Evolutionary conservation across 371 early-diverging fungal species (phyloP), one percentile per base, ranked within the genome.

Genomic region (Dinochytrium kinnereticum): DNA sequence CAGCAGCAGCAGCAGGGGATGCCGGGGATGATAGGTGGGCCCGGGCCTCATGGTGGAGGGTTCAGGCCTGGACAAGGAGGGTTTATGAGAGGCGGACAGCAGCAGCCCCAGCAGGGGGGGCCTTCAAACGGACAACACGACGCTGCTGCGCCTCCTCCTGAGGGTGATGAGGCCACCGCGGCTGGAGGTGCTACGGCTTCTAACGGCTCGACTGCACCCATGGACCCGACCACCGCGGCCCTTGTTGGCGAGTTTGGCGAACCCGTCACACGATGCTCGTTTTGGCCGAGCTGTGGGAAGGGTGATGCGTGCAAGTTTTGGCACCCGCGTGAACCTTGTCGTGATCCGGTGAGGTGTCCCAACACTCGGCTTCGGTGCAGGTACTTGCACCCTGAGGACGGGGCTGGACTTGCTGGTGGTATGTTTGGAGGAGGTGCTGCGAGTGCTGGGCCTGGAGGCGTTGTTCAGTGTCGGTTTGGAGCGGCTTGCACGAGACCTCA

Each of bases 401-500:
- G 13, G 5, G 5, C 26, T 53, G 55, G 55, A 5, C n/a, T 13
- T 15, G 55, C 55, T 53, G 55, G n/a, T 15, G n/a, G n/a, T 5
- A 24, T 5, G 5, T 13, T 5, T 5, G n/a, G n/a, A 15, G 26
- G 26, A 5, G 55, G n/a, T 5, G 7, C 7, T 53, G n/a, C 5
- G 10, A 26, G 10, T 7, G 24, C 24, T 7, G n/a, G 26, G 24
- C 17, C 5, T 5, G 5, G n/a, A 5, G 55, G n/a, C 24, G 24
- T 33, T 30, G 34, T 13, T 5, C 33, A 36, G 34, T 78, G 79
- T 70, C 64, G 66, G 28, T 78, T 70, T 64, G 73, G 75, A 39
- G 70, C 59, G 36, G 36, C 40, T 34, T 78, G 79, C 49, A 64
- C 76, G 30, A 64, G 73, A 10, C 55, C 76, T 30, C 72, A 74